Conservation (phyloP, 2,329 filamentous ascomycete genomes). For the Pseudogymnoascus verrucosus region DNA sequence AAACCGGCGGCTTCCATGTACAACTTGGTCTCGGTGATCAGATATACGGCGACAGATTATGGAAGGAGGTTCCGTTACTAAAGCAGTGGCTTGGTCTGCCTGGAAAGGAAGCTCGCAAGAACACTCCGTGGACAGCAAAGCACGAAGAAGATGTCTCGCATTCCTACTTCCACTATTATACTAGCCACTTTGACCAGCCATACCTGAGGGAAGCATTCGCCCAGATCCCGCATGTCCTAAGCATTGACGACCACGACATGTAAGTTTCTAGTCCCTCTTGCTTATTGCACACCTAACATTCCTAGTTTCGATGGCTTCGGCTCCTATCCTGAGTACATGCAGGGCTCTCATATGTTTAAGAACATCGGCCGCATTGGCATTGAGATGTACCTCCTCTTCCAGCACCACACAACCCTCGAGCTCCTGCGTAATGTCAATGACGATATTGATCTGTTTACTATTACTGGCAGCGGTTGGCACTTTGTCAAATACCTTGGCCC, state of each 20-base stretch:
- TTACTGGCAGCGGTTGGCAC: conserved; percentile 97
- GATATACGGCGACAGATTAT: conserved; percentile 89
- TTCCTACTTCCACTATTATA: conserved; percentile 98
- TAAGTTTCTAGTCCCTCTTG: conserved; percentile 42
- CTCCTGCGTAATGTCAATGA: conserved; percentile 82
- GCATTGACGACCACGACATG: conserved; percentile 97
- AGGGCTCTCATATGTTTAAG: conserved; percentile 94
- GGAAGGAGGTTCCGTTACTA: conserved; percentile 89
- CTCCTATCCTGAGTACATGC: conserved; percentile 97
- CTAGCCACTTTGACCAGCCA: conserved; percentile 95
- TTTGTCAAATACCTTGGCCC: conserved; percentile 96
- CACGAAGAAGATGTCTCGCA: conserved; percentile 94
- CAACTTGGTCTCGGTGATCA: conserved; percentile 90
- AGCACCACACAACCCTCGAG: conserved; percentile 93
- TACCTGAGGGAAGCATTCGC: conserved; percentile 92
- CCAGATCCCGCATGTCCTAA: conserved; percentile 88
- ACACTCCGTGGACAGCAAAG: conserved; percentile 81
- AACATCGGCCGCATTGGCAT: conserved; percentile 93
- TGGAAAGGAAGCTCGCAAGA: conserved; percentile 88
- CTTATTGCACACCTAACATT: conserved; percentile 12
- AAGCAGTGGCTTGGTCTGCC: conserved; percentile 94
- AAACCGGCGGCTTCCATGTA: conserved; percentile 91
- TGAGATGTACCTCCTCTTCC: conserved; percentile 97
- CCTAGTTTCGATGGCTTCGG: conserved; percentile 92
- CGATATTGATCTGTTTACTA: conserved; percentile 88